Base-by-base conservation (phyloP, 352 stramenopile genomes). In the Pythium dissotocum region DNA sequence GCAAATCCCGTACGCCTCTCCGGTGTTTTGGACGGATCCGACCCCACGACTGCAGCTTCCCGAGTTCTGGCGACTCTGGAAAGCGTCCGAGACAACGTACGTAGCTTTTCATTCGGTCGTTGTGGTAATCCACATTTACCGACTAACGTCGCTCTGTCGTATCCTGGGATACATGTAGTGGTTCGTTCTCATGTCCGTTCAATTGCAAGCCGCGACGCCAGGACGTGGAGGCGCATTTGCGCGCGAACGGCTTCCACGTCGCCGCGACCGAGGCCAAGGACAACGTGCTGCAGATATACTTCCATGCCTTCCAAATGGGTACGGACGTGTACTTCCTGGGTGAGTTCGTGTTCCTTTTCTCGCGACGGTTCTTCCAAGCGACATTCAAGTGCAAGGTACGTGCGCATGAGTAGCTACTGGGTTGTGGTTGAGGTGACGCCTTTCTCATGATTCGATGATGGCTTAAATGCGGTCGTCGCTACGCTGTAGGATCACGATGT, bases 371-470 rank as follows among this genome's bases (percentile, higher is more conserved):
- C 69, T 94, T 94, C 73, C 83, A 92, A 57, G 82, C 83, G 24
- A 92, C 83, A 1, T 94, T 94, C 72, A 94, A 94, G 54, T 91
- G 83, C 81, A 77, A 82, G 79, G 86, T 91, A 68, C 33, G 67
- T 63, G 16, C 21, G 32, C 42, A 7, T 53, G 46, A 14, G 6
- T 24, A 53, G 33, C 55, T 53, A 13, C n/a, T 58, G 36, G 2
- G 21, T 61, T 24, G 21, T 24, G 21, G 21, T 24, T 24, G 21
- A 24, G 21, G 21, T 24, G 28, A 35, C 24, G 35, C 58, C 38
- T 32, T 65, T 55, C 48, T 48, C 56, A 61, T 24, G 21, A 24
- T 24, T 24, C 21, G 21, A 24, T 36, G 48, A 33, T 60, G 6
- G 10, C 42, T 51, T 38, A 38, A 44, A 44, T 44, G 21, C 21